Conservation (phyloP, 148 eudicot genomes). For the Amaranthus palmeri region DNA sequence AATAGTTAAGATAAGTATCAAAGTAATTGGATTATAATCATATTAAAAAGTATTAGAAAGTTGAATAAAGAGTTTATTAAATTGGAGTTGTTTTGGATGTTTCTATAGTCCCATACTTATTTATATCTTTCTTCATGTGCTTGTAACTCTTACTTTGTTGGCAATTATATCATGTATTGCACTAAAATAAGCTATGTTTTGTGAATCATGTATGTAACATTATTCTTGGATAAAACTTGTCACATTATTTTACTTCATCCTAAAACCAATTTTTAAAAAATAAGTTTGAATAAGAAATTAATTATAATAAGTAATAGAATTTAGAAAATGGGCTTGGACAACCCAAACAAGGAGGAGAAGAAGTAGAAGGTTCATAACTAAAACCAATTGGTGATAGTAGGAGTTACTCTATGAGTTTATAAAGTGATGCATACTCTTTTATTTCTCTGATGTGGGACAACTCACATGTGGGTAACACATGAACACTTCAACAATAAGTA, state of each 20-base stretch:
- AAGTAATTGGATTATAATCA: slow-evolving; percentile 6
- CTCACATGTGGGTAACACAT: too few species aligned
- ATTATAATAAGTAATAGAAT: too few species aligned
- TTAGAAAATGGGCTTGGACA: too few species aligned
- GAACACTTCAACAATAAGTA: too few species aligned
- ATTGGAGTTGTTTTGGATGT: slow-evolving; percentile 25
- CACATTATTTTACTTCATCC: not conserved
- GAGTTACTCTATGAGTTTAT: too few species aligned
- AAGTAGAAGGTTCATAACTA: too few species aligned
- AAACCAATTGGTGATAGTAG: too few species aligned
- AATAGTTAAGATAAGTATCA: slow-evolving; percentile 10
- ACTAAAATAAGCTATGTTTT: slow-evolving; percentile 9
- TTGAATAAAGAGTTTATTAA: slow-evolving; percentile 14
- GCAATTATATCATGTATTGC: slow-evolving; percentile 11
- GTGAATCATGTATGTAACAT: slow-evolving; percentile 1
- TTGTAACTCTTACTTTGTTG: slow-evolving; percentile 11
- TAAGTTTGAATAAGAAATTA: too few species aligned
- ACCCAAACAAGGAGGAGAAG: too few species aligned
- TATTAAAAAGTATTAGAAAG: slow-evolving; percentile 3
- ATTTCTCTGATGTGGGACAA: too few species aligned
- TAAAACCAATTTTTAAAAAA: too few species aligned
- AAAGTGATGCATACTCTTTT: too few species aligned
- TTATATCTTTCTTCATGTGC: slow-evolving; percentile 16
- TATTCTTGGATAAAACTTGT: not conserved
- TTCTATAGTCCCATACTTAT: slow-evolving; percentile 20